Conservation (phyloP, 805 yeast species). For the Cyberlindnera misumaiensis region DNA sequence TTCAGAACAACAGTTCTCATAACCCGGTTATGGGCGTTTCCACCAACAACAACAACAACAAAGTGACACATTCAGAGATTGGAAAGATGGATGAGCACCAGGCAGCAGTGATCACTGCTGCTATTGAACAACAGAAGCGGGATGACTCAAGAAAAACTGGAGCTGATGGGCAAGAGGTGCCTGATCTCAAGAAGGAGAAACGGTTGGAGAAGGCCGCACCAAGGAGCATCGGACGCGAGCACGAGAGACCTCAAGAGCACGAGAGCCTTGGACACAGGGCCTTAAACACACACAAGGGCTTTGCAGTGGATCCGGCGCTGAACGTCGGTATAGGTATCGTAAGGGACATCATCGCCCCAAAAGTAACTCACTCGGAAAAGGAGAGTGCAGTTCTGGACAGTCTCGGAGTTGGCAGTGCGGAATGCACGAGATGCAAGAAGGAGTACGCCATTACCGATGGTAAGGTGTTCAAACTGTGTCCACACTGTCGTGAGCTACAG, state of each 20-base stretch:
- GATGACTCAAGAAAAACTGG: conserved; percentile 15
- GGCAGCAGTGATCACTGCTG: conserved; percentile 22
- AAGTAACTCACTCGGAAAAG: conserved; percentile 5
- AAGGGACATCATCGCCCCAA: conserved; percentile 18
- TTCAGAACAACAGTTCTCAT: neutral
- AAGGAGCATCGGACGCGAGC: conserved; percentile 1
- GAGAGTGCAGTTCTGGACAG: neutral
- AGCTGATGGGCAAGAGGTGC: conserved; percentile 47
- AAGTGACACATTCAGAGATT: neutral
- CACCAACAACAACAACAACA: neutral
- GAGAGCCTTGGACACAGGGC: neutral
- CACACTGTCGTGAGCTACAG: conserved; percentile 59
- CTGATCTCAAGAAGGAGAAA: neutral
- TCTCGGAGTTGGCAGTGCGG: conserved; percentile 3
- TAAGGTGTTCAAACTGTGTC: conserved; percentile 46
- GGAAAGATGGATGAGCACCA: conserved; percentile 8
- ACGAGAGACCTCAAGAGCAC: neutral
- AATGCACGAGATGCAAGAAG: conserved; percentile 56
- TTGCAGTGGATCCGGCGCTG: conserved; percentile 19
- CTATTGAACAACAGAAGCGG: conserved; percentile 33
- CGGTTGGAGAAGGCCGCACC: conserved; percentile 11
- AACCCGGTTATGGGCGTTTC: conserved; percentile 5
- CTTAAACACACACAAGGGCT: conserved; percentile 1
- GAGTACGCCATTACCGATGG: conserved; percentile 39
- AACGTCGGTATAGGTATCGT: conserved; percentile 21